A percentile compares a stretch with the other conserved stretches of the same genome.
These are phyloP conservation scores for Salvia sclarea DNA, from an alignment of 305 asterid genomes.

Conservation along the genomic window DNA sequence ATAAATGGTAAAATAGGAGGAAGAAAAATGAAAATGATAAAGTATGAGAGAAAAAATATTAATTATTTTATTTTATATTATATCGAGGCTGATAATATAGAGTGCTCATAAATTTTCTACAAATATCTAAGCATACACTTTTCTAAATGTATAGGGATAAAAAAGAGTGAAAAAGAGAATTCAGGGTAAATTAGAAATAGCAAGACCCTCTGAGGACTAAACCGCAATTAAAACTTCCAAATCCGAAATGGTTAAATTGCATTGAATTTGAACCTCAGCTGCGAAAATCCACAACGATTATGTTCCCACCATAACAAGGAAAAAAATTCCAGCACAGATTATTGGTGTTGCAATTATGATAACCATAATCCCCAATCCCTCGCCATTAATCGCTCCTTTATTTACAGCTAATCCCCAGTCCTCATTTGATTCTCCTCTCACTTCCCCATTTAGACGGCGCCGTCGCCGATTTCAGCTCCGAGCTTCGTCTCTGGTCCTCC, in stretches of 20 bases:
- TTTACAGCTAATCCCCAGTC: slow-evolving; percentile 27
- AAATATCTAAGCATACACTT: too few relatives aligned
- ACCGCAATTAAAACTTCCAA: not conserved
- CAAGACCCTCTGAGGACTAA: slow-evolving; percentile 12
- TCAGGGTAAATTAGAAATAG: not conserved
- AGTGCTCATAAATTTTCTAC: too few relatives aligned
- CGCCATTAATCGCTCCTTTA: slow-evolving; percentile 31
- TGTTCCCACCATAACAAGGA: slow-evolving; percentile 26
- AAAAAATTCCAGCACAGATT: slow-evolving; percentile 31
- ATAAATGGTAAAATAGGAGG: too few relatives aligned
- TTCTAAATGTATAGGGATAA: too few relatives aligned
- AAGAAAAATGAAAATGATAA: too few relatives aligned
- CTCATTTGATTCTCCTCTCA: slow-evolving; percentile 28
- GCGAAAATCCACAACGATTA: slow-evolving; percentile 27
- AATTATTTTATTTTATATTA: too few relatives aligned
- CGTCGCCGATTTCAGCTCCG: slow-evolving; percentile 33
- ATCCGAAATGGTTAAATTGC: slow-evolving; percentile 29
- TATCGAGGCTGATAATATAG: too few relatives aligned
- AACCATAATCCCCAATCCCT: slow-evolving; percentile 36
- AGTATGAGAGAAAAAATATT: too few relatives aligned
- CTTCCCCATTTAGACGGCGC: slow-evolving; percentile 13
- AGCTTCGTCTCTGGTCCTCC: slow-evolving; percentile 46
- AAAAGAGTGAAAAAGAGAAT: not conserved
- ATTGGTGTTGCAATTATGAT: slow-evolving; percentile 36
- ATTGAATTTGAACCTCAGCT: slow-evolving; percentile 41